These are phyloP conservation scores for Cyberlindnera meyerae DNA, from an alignment of 805 yeast genomes.

Conservation along the genomic window DNA sequence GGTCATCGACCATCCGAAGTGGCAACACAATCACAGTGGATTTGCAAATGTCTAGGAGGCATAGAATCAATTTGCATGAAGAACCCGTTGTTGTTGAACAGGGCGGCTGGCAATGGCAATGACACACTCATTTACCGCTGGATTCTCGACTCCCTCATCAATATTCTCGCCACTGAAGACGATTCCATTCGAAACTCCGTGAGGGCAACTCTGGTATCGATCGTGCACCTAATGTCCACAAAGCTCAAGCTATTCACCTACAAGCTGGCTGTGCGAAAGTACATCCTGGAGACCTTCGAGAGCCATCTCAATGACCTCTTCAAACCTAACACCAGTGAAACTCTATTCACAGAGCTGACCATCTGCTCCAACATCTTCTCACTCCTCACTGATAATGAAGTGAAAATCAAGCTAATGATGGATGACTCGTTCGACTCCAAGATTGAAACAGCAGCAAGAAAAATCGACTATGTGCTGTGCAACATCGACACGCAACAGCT, in stretches of 20 bases:
- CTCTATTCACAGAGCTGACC: constrained; percentile 12
- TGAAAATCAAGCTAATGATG: constrained; percentile 19
- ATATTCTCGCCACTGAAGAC: constrained; percentile 13
- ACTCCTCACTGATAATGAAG: constrained; percentile 19
- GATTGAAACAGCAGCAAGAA: constrained; percentile 23
- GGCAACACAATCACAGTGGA: constrained; percentile 13
- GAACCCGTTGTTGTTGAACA: constrained; percentile 19
- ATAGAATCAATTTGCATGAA: constrained; percentile 21
- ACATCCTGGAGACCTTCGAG: constrained; percentile 15
- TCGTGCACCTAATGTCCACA: constrained; percentile 18
- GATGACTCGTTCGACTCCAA: constrained; percentile 20
- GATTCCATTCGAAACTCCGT: constrained; percentile 14
- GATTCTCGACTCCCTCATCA: constrained; percentile 20
- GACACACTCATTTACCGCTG: constrained; percentile 15
- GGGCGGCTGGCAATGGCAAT: constrained; percentile 4
- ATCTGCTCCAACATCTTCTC: constrained; percentile 21
- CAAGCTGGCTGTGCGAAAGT: constrained; percentile 16
- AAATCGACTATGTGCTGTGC: constrained; percentile 18
- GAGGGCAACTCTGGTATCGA: constrained; percentile 19
- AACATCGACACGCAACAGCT: constrained; percentile 3
- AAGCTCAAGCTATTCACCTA: constrained; percentile 19
- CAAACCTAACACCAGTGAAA: constrained; percentile 12
- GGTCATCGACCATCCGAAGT: constrained; percentile 11
- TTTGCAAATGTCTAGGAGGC: constrained; percentile 18
- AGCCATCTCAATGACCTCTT: constrained; percentile 11